Evolutionary conservation across 2,329 filamentous ascomycete genomes (phyloP).

Genomic region (Penicillium sp.): DNA sequence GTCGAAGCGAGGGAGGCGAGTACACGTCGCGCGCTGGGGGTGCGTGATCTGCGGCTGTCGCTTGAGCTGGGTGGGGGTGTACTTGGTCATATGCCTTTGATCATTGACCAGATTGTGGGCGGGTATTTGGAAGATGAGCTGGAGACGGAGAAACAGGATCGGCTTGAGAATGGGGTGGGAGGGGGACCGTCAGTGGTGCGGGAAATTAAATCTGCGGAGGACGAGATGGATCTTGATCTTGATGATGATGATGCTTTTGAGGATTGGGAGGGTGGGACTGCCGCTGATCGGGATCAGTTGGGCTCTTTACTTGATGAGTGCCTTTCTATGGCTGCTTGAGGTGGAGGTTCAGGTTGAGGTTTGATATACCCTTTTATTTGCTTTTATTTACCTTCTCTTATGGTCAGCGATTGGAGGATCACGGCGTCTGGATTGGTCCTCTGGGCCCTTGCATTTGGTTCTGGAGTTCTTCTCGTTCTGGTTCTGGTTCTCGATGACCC

Average conservation of each 20-base stretch:
- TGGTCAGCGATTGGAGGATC: slow-evolving; percentile 25
- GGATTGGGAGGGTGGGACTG: slow-evolving; percentile 45
- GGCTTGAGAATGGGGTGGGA: slow-evolving; percentile 28
- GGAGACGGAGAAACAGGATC: slow-evolving; percentile 53
- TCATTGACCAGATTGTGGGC: slow-evolving; percentile 71
- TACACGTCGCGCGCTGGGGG: slow-evolving; percentile 71
- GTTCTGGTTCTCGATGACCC: neutral
- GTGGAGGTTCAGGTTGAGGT: slow-evolving; percentile 12
- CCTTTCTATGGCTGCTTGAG: slow-evolving; percentile 44
- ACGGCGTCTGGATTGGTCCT: slow-evolving; percentile 36
- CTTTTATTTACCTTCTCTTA: slow-evolving; percentile 17
- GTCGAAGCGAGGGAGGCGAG: slow-evolving; percentile 77
- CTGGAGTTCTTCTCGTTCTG: slow-evolving; percentile 22
- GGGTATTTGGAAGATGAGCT: slow-evolving; percentile 77
- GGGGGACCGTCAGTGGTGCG: slow-evolving; percentile 5
- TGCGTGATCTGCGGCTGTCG: slow-evolving; percentile 77
- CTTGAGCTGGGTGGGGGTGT: slow-evolving; percentile 76
- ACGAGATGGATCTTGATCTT: slow-evolving; percentile 49
- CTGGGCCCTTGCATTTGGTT: slow-evolving; percentile 33
- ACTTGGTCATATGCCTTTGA: slow-evolving; percentile 75
- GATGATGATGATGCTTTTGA: slow-evolving; percentile 34
- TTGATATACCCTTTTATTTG: slow-evolving; percentile 16
- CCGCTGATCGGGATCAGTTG: slow-evolving; percentile 42
- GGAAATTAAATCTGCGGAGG: slow-evolving; percentile 28
- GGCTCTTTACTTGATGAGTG: slow-evolving; percentile 46